Conservation (phyloP, 768 basidiomycete species). For the Leccinum disarticulatum region DNA sequence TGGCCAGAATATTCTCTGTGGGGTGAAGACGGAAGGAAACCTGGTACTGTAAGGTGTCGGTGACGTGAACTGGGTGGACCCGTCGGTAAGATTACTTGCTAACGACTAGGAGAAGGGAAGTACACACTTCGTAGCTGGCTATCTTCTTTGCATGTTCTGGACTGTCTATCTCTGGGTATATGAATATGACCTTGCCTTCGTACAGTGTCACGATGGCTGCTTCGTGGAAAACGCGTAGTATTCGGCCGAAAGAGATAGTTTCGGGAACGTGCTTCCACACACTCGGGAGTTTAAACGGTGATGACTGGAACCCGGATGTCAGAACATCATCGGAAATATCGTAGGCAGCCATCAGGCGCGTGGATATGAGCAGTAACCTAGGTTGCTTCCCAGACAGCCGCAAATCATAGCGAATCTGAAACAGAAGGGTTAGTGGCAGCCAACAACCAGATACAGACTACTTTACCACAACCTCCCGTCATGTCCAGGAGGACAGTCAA, state of each 20-base stretch:
- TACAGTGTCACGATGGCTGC: slow-evolving; percentile 27
- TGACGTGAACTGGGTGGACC: slow-evolving; percentile 19
- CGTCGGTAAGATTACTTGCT: background rate
- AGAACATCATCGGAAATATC: slow-evolving; percentile 24
- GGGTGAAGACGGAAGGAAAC: slow-evolving; percentile 23
- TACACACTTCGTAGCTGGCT: slow-evolving; percentile 22
- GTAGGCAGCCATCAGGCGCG: slow-evolving; percentile 31
- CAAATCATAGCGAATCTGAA: slow-evolving; percentile 31
- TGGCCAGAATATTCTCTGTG: slow-evolving; percentile 33
- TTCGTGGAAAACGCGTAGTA: slow-evolving; percentile 30
- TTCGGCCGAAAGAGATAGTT: slow-evolving; percentile 26
- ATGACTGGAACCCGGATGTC: slow-evolving; percentile 9
- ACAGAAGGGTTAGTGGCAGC: background rate
- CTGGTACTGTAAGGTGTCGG: slow-evolving; percentile 17
- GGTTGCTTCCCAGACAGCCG: slow-evolving; percentile 28
- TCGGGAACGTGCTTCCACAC: slow-evolving; percentile 25
- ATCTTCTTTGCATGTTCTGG: slow-evolving; percentile 15
- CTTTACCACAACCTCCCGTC: slow-evolving; percentile 27
- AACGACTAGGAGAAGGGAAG: background rate
- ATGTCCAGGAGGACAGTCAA: slow-evolving; percentile 30
- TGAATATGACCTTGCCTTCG: slow-evolving; percentile 25
- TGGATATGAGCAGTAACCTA: slow-evolving; percentile 24
- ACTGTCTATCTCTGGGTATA: slow-evolving; percentile 27
- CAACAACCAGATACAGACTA: background rate
- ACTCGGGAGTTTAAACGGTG: slow-evolving; percentile 8